Evolutionary conservation across 805 yeast species (phyloP), one percentile per base, ranked within the genome.

Genomic region (Scheffersomyces amazonensis): DNA sequence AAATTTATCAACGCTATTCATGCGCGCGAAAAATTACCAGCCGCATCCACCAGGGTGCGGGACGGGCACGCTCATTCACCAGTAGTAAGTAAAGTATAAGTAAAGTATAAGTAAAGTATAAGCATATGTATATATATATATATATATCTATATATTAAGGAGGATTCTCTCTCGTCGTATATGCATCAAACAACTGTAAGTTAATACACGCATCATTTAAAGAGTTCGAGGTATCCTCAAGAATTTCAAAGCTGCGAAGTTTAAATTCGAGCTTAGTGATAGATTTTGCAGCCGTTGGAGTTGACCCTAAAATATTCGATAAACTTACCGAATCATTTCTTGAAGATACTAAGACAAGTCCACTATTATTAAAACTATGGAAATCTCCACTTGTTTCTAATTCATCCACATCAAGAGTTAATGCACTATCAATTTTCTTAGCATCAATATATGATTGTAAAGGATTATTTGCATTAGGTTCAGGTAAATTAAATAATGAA

Each of bases 151-250:
- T n/a, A n/a, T n/a, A n/a, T 16, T 19, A 42, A 21, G 66, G 59
- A 2, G 71, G 73, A 35, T 69, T 69, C 44, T 69, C 73, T 38
- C 53, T 59, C 2, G 69, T 67, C 16, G 64, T 58, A 44, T 60
- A 69, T 0, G 73, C 70, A 38, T 66, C 73, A 34, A 69, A 65
- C 22, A 66, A 47, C 47, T 63, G 69, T 12, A 69, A 49, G 43
- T 62, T 61, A 19, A 65, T 50, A 35, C 66, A 57, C 10, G 62
- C 64, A 27, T 57, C 62, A 40, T 65, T 64, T 24, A 64, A 34
- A 1, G 40, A 41, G 1, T 35, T 10, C 27, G 59, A 48, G 3
- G 67, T 55, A 37, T 63, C 65, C 43, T 68, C 72, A 28, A 69
- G 50, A 2, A 69, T 52, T 39, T 64, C 64, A 42, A 55, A 62